Conservation (phyloP, 1,284 basidiomycete species). For the Somion occarium region DNA sequence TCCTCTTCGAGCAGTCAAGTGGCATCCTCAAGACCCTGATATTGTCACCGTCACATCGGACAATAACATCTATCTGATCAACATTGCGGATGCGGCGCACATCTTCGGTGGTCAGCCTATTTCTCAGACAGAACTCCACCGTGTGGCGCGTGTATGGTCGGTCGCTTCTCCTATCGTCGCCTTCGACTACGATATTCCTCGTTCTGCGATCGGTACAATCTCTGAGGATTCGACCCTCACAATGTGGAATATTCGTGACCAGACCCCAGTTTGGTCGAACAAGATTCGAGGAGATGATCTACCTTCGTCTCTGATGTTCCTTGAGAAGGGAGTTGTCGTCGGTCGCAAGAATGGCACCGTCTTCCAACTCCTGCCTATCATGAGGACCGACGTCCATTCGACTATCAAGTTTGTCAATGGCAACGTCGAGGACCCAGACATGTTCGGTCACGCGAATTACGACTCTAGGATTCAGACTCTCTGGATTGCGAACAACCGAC, state of each 20-base stretch:
- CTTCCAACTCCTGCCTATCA: constrained; percentile 69
- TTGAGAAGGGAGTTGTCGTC: constrained; percentile 73
- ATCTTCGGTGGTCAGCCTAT: constrained; percentile 58
- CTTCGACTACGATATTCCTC: constrained; percentile 75
- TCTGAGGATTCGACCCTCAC: constrained; percentile 75
- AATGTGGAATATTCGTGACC: constrained; percentile 74
- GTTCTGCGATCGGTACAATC: constrained; percentile 70
- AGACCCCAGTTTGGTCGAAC: constrained; percentile 65
- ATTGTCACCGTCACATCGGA: constrained; percentile 76
- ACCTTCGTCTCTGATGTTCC: constrained; percentile 75
- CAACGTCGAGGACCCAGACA: constrained; percentile 61
- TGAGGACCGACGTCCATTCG: constrained; percentile 67
- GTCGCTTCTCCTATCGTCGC: constrained; percentile 68
- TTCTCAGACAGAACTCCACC: constrained; percentile 58
- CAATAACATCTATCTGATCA: constrained; percentile 66
- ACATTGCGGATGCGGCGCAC: constrained; percentile 55
- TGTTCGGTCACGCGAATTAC: constrained; percentile 82
- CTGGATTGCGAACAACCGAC: constrained; percentile 79
- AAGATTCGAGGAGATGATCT: constrained; percentile 71
- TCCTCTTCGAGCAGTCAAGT: constrained; percentile 72
- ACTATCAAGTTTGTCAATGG: constrained; percentile 74
- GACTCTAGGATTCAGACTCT: constrained; percentile 76
- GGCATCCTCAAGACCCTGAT: constrained; percentile 74
- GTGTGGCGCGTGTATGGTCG: constrained; percentile 60
- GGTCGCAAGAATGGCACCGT: constrained; percentile 77